Percentiles rank a stretch among this genome's conserved stretches.
Conservation (phyloP, 805 yeast genomes). For the Saccharomycopsis fermentans region DNA sequence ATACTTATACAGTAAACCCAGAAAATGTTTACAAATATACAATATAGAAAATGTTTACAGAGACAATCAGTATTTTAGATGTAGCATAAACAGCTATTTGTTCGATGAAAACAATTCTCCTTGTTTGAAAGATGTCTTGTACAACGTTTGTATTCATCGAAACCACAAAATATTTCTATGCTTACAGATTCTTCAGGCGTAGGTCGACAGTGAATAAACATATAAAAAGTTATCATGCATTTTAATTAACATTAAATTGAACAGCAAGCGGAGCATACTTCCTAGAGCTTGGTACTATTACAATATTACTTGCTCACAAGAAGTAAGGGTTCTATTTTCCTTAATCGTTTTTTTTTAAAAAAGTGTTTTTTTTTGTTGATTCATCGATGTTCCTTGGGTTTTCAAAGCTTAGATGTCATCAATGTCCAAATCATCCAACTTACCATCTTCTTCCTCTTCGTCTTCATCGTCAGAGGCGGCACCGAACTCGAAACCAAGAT, state of each 20-base stretch:
- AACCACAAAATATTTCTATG: neutral
- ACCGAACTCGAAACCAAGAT: constrained; percentile 96
- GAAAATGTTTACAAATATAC: no score
- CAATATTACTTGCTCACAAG: neutral
- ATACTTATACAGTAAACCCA: no score
- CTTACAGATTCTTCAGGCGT: neutral
- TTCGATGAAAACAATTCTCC: no score
- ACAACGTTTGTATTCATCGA: no score
- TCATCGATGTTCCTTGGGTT: neutral
- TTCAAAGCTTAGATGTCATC: constrained; percentile 66
- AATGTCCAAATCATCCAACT: constrained; percentile 63
- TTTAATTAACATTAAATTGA: constrained; percentile 67
- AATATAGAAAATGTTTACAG: neutral
- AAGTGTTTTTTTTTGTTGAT: constrained; percentile 1
- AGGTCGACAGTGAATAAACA: neutral
- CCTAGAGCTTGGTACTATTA: constrained; percentile 64
- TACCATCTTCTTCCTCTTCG: constrained; percentile 53
- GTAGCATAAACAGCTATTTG: no score
- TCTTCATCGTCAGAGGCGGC: constrained; percentile 76
- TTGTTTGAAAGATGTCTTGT: no score
- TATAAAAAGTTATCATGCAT: constrained; percentile 48
- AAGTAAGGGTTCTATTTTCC: neutral
- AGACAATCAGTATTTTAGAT: neutral
- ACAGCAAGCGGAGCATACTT: constrained; percentile 62
- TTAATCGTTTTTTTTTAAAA: no score